Evolutionary conservation across 2,329 filamentous ascomycete genomes (phyloP), one percentile per base, ranked within the genome.

Genomic region (Rhynchosporium secalis): DNA sequence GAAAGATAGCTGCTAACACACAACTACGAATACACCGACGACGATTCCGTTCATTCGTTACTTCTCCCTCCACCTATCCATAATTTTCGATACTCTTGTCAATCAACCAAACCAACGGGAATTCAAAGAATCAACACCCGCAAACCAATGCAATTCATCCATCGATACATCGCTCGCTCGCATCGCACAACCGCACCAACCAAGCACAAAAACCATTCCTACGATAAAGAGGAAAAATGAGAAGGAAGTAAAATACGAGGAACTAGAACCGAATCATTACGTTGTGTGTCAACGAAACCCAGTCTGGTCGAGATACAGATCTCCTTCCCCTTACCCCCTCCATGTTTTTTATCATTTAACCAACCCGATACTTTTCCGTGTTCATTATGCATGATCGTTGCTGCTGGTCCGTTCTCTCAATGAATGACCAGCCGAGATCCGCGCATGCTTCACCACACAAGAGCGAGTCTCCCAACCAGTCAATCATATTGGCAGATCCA

Each of bases 321-420:
- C 31, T 33, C 26, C 31, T 9, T 10, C 7, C 49, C 10, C 10
- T 4, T n/a, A 38, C 31, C 15, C 43, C 43, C n/a, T 28, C 43
- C 20, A n/a, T 7, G 6, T n/a, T 20, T 46, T 20, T 20, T 20
- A 40, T 29, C 33, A 31, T 38, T 52, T 48, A 52, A 54, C 51
- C 51, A 41, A 28, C 40, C 33, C 51, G 51, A 54, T 41, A 40
- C 51, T 54, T 54, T 54, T 41, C 36, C 46, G 28, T 36, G 36
- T 54, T 54, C 51, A 54, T 54, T 33, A 41, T 54, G 33, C 31
- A 38, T 41, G 51, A 54, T 54, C 36, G 51, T 54, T 54, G 51
- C n/a, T 20, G 38, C 13, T 20, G 33, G 51, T 28, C 36, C 51
- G 38, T 40, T 29, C 33, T 41, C 20, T 54, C 51, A 29, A 28